Evolutionary conservation across 352 stramenopile genomes (phyloP), one percentile per base, ranked within the genome.

Genomic region (Elongisporangium senticosum): DNA sequence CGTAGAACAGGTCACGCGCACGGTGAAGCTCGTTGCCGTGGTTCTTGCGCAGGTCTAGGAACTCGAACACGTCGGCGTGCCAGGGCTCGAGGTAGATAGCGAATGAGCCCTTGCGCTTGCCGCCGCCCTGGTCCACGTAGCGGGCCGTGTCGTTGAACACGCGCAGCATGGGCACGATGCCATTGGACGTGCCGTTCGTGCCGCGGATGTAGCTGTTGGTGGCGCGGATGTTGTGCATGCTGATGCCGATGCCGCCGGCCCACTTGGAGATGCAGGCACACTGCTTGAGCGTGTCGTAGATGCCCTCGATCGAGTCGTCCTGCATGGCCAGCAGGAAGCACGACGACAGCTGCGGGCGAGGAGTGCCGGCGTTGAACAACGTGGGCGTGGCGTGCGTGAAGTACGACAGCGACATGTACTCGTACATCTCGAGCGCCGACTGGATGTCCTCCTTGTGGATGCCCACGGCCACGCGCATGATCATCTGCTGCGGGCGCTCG

Each of bases 71-170:
- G 71, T 99, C 97, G 1, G 96, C 92, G 77, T 99, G 97, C 97
- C 97, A 99, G 17, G 97, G 97, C 75, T 99, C 97, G 39, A 99
- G 72, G 83, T 99, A 99, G 22, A 99, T 96, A 17, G 97, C 96
- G 68, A 99, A 99, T 17, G 85, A 98, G 19, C 97, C 97, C 81
- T 99, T 99, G 53, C 97, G 83, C 69, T 99, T 97, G 64, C 96
- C 96, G 54, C 96, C 96, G 39, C 96, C 96, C 76, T 99, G 98
- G 77, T 99, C 97, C 51, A 99, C 98, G 75, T 99, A 99, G 15
- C 98, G 87, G 0, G 97, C 97, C 22, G 98, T 99, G 79, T 99
- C 98, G 80, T 99, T 99, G 72, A 99, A 99, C 49, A 99, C 98
- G n/a, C 98, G 86, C 37, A 99, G 80, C 98, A 99, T 99, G 23